phyloP scores from a whole-genome alignment of 306 rosid species.

The Lagenaria siceraria region DNA sequence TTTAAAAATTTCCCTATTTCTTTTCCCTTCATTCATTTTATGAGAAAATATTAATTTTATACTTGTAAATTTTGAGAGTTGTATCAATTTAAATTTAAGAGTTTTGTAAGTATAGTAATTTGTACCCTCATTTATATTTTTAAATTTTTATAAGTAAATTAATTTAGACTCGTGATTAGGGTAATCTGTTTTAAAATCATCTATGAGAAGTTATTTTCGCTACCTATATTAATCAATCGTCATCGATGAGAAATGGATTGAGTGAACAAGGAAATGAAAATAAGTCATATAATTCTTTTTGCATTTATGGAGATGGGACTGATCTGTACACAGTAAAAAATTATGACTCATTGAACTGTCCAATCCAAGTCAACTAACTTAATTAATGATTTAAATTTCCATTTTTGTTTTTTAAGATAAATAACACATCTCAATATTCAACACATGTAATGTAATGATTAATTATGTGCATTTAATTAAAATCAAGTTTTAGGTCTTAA shows the following conservation, averaged over 20 bases:
- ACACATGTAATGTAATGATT: not conserved
- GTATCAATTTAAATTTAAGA: too few relatives aligned
- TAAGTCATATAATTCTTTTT: not conserved
- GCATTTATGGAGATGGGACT: not conserved
- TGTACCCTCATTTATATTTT: too few relatives aligned
- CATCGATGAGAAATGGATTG: not conserved
- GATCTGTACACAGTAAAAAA: not conserved
- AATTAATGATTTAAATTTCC: not conserved
- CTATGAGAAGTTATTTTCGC: too few relatives aligned
- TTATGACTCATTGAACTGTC: not conserved
- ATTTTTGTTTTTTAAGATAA: not conserved
- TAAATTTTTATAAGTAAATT: too few relatives aligned
- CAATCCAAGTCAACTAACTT: not conserved
- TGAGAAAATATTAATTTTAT: too few relatives aligned
- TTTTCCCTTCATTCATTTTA: too few relatives aligned
- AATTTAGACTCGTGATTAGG: too few relatives aligned
- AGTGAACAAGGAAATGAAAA: not conserved
- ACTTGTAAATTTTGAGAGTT: too few relatives aligned
- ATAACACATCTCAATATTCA: not conserved
- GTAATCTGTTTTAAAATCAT: too few relatives aligned
- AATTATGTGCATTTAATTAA: not conserved
- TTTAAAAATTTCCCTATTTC: too few relatives aligned
- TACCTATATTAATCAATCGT: not conserved
- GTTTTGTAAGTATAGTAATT: too few relatives aligned
- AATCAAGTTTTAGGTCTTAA: not conserved